Conservation (phyloP, 1,284 basidiomycete species). For the Kalmanozyma brasiliensis region DNA sequence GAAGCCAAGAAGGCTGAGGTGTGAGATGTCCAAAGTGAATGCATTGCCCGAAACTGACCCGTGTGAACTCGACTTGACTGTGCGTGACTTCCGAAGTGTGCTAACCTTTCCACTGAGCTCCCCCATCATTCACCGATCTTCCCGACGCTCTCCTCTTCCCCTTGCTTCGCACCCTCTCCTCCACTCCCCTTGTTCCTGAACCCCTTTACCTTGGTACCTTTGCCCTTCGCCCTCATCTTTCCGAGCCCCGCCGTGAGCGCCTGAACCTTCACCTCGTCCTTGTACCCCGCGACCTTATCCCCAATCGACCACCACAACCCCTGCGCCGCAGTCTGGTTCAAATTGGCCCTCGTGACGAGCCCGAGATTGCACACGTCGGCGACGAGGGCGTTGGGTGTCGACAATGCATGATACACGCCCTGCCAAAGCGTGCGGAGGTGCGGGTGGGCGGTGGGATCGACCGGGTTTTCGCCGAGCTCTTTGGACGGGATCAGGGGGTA, state of each 20-base stretch:
- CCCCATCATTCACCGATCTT: too few relatives aligned
- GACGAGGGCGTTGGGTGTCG: slow-evolving; percentile 12
- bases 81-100: too few relatives aligned
- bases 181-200: not conserved
- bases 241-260: slow-evolving; percentile 16
- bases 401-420: slow-evolving; percentile 4
- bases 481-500: slow-evolving; percentile 23
- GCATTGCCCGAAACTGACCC: too few relatives aligned
- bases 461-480: slow-evolving; percentile 41
- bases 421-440: slow-evolving; percentile 19
- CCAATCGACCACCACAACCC: slow-evolving; percentile 23
- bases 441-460: slow-evolving; percentile 22
- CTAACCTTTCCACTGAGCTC: too few relatives aligned
- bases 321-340: slow-evolving; percentile 26
- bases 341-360: slow-evolving; percentile 7
- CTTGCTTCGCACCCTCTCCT: too few relatives aligned
- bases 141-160: not conserved
- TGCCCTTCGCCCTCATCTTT: not conserved
- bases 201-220: too few relatives aligned
- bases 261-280: slow-evolving; percentile 19
- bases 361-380: slow-evolving; percentile 19
- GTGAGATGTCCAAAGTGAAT: too few relatives aligned
- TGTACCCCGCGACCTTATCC: slow-evolving; percentile 22
- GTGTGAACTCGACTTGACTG: too few relatives aligned
- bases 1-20: too few relatives aligned